Evolutionary conservation across 768 basidiomycete species (phyloP).

Genomic region (Suillus placidus): DNA sequence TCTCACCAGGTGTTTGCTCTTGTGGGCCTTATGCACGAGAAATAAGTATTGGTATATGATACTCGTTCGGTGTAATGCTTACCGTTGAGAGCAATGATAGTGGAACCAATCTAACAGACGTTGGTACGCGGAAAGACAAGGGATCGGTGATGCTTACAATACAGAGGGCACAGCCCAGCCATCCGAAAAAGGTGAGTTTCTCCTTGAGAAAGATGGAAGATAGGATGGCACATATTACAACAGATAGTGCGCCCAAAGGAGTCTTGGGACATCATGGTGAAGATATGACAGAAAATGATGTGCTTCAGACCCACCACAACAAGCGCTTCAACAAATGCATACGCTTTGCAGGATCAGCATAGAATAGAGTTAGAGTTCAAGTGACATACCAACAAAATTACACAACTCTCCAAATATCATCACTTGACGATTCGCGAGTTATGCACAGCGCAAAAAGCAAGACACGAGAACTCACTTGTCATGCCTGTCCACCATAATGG

Average conservation of each 20-base stretch:
- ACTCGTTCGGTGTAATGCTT: conserved; percentile 15
- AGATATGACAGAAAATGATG: conserved; percentile 7
- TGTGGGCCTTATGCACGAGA: conserved; percentile 53
- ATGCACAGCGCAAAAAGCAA: no score
- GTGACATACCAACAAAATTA: conserved; percentile 75
- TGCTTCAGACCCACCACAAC: conserved; percentile 67
- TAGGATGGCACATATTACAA: conserved; percentile 92
- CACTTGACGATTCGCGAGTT: conserved; percentile 45
- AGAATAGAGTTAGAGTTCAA: conserved; percentile 10
- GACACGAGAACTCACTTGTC: conserved; percentile 58
- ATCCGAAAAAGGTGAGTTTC: conserved; percentile 92
- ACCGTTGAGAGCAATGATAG: conserved; percentile 91
- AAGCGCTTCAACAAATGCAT: conserved; percentile 90
- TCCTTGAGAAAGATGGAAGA: conserved; percentile 95
- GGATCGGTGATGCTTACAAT: conserved; percentile 57
- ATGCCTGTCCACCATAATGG: conserved; percentile 94
- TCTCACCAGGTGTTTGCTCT: conserved; percentile 70
- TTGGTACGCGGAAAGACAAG: conserved; percentile 4
- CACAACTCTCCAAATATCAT: conserved; percentile 92
- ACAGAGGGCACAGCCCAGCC: conserved; percentile 91
- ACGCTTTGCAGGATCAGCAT: conserved; percentile 48
- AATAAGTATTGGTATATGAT: neutral
- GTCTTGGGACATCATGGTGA: conserved; percentile 50
- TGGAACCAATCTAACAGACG: conserved; percentile 66
- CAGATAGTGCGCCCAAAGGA: conserved; percentile 93